Evolutionary conservation across 176 grass and related monocot genomes (phyloP), one percentile per base, ranked within the genome.

Genomic region (Alopecurus myosuroides): DNA sequence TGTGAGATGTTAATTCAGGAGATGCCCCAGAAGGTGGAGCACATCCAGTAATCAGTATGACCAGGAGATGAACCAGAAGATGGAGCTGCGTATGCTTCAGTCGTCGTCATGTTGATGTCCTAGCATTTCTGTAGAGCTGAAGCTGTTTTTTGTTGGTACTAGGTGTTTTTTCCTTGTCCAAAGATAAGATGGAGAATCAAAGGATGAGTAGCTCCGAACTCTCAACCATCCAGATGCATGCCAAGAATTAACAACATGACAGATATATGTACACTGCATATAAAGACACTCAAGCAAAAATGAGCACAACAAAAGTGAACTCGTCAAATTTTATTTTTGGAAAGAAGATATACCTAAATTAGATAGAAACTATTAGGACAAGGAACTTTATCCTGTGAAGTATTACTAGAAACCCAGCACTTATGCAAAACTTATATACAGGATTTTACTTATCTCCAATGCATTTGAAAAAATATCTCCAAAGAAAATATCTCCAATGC

Each of bases 391-490:
- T 86, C 3, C 34, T 81, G 50, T 65, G 39, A 80, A 49, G 65
- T 26, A 50, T 29, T 40, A 19, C 42, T 49, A 74, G 15, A 74
- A 74, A 74, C 30, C 31, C 42, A 82, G 37, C 40, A 73, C 40
- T 20, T 46, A 86, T 6, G 13, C 45, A 82, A 85, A n/a, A n/a
- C n/a, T n/a, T n/a, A n/a, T n/a, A n/a, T n/a, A n/a, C n/a, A n/a
- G n/a, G n/a, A n/a, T n/a, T n/a, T n/a, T n/a, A n/a, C n/a, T n/a
- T n/a, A n/a, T n/a, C n/a, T n/a, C 19, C 26, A 74, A 48, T 61
- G 26, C 49, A 84, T 84, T 67, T 10, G 42, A 69, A 67, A 41
- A 81, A n/a, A 33, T n/a, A n/a, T n/a, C n/a, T n/a, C n/a, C n/a
- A n/a, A n/a, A n/a, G n/a, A n/a, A n/a, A n/a, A n/a, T n/a, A n/a